Conservation (phyloP, 225 moss, liverwort and hornwort species). For the Neckera pumila region DNA sequence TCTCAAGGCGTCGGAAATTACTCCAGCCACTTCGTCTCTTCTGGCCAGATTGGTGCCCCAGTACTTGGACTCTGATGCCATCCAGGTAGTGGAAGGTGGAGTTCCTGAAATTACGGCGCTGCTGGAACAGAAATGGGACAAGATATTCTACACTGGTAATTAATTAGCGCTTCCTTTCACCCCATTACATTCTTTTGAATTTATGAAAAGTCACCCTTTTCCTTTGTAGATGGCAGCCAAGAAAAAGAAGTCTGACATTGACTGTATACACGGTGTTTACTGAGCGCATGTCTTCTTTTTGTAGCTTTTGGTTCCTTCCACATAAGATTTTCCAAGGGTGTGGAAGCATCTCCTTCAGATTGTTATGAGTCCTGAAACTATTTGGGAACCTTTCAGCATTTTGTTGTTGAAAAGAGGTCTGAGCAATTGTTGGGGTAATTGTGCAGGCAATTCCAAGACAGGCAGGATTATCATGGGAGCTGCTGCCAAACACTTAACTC, state of each 20-base stretch:
- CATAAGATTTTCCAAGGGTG: neutral
- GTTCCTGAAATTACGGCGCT: constrained; percentile 51
- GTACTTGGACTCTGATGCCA: constrained; percentile 50
- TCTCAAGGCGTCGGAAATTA: constrained; percentile 61
- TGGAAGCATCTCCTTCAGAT: neutral
- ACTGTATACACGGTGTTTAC: neutral
- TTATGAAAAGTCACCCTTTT: neutral
- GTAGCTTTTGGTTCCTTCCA: neutral
- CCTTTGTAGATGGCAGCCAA: neutral
- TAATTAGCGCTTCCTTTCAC: too few relatives aligned
- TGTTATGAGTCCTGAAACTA: neutral
- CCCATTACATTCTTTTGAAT: neutral
- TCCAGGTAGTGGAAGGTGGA: constrained; percentile 76
- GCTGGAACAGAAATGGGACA: constrained; percentile 81
- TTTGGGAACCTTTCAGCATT: neutral
- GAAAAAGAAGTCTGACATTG: neutral
- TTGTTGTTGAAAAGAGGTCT: neutral
- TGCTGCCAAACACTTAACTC: constrained; percentile 81
- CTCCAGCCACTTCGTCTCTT: constrained; percentile 53
- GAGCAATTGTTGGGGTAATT: neutral
- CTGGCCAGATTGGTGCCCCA: constrained; percentile 42
- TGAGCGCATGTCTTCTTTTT: neutral
- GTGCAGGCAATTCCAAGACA: constrained; percentile 50
- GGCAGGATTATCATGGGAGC: constrained; percentile 75
- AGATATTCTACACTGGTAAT: constrained; percentile 83